These are phyloP conservation scores for Eutrema japonicum DNA, from an alignment of 345 rosid species.

Conservation along the genomic window DNA sequence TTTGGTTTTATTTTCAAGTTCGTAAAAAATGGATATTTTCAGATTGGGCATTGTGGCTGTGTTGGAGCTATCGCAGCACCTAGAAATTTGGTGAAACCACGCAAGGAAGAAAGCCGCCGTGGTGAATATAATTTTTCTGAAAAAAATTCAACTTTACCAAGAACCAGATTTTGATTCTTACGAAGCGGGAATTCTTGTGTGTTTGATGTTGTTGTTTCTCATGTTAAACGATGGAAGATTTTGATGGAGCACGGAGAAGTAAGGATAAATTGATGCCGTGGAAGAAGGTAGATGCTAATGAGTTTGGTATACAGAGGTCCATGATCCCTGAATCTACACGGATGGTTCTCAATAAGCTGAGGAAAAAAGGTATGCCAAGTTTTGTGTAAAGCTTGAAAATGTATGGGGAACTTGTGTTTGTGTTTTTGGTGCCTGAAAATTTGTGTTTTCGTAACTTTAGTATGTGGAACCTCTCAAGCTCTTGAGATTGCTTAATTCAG, in stretches of 20 bases:
- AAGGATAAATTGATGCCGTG: constrained; percentile 43
- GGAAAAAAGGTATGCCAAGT: constrained; percentile 48
- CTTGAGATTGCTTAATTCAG: background rate
- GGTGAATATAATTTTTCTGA: constrained; percentile 1
- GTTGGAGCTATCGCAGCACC: constrained; percentile 43
- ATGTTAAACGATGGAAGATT: constrained; percentile 13
- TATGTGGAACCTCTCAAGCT: constrained; percentile 16
- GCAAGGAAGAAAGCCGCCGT: constrained; percentile 41
- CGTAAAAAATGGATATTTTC: background rate
- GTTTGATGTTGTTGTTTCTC: background rate
- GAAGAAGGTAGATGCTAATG: constrained; percentile 61
- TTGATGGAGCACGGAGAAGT: constrained; percentile 32
- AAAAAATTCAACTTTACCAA: background rate
- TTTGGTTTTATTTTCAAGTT: background rate
- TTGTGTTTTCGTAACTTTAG: constrained; percentile 5
- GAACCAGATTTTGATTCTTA: background rate
- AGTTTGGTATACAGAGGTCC: constrained; percentile 62
- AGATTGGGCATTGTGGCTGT: constrained; percentile 46
- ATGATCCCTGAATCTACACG: constrained; percentile 64
- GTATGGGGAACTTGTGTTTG: too few species aligned
- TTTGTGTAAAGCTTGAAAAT: background rate
- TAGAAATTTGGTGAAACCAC: constrained; percentile 35
- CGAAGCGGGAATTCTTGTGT: background rate
- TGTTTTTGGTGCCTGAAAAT: background rate
- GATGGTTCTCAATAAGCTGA: constrained; percentile 62